phyloP scores from a whole-genome alignment of 2,329 filamentous ascomycete genomes.

The Tolypocladium nubicola region DNA sequence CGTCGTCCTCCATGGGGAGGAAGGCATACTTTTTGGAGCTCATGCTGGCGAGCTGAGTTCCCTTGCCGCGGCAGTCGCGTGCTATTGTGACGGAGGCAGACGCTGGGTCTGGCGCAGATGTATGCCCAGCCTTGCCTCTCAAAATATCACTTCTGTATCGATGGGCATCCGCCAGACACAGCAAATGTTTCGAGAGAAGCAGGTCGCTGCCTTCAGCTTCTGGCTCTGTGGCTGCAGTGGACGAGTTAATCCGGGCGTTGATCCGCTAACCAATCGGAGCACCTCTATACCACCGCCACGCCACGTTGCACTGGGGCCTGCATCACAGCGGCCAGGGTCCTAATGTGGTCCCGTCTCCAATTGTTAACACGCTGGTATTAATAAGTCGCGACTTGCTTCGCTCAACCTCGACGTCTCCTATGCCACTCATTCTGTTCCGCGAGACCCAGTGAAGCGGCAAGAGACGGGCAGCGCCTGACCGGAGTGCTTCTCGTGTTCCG shows the following conservation, averaged over 20 bases:
- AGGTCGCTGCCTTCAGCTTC: not conserved
- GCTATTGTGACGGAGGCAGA: not conserved
- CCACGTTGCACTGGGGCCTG: not conserved
- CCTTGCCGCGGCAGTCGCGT: not conserved
- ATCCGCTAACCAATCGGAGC: conserved; percentile 10
- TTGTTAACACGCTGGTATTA: conserved; percentile 26
- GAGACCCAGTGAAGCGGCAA: not conserved
- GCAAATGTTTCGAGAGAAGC: not conserved
- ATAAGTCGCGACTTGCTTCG: conserved; percentile 2
- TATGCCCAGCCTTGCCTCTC: not conserved
- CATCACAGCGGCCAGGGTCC: not conserved
- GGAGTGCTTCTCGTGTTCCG: not conserved
- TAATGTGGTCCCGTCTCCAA: not conserved
- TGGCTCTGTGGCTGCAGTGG: no score
- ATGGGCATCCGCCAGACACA: not conserved
- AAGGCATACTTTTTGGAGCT: conserved; percentile 55
- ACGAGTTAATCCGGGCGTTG: conserved; percentile 11
- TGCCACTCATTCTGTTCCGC: not conserved
- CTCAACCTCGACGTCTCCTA: not conserved
- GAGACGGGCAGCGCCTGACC: not conserved
- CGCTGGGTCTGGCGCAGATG: not conserved
- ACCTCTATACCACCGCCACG: conserved; percentile 8
- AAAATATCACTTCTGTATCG: not conserved
- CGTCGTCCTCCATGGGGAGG: conserved; percentile 55
- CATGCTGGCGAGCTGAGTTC: conserved; percentile 19